A percentile compares a stretch with the other conserved stretches of the same genome.
Conservation (phyloP, 495 filamentous ascomycete species). For the Delitschia confertaspora region DNA sequence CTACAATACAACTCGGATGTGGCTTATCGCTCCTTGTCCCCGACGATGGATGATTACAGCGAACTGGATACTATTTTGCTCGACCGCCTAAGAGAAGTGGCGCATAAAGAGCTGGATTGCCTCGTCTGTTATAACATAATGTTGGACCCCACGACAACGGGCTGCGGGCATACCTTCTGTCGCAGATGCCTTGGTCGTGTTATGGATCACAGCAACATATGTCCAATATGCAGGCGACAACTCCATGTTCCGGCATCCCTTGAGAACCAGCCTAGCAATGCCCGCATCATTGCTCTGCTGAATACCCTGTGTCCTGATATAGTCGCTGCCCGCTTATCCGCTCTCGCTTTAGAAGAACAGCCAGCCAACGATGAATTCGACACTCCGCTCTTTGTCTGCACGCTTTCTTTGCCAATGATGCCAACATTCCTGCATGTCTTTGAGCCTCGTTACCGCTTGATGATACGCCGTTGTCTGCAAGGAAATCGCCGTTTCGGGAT, state of each 20-base stretch:
- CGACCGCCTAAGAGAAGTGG: slow-evolving; percentile 48
- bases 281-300: slow-evolving; percentile 50
- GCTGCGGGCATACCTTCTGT: slow-evolving; percentile 86
- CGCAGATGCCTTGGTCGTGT: slow-evolving; percentile 64
- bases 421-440: slow-evolving; percentile 85
- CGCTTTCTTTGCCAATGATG: slow-evolving; percentile 70
- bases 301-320: slow-evolving; percentile 57
- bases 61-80: slow-evolving; percentile 46
- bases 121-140: slow-evolving; percentile 78
- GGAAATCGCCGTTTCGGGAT: slow-evolving; percentile 72
- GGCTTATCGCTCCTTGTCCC: slow-evolving; percentile 40
- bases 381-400: slow-evolving; percentile 71
- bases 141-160: slow-evolving; percentile 70
- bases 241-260: slow-evolving; percentile 53
- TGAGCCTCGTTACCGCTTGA: slow-evolving; percentile 79
- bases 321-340: slow-evolving; percentile 47
- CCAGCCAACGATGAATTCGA: slow-evolving; percentile 47
- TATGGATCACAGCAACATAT: slow-evolving; percentile 64
- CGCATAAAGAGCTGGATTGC: slow-evolving; percentile 67
- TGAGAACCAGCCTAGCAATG: slow-evolving; percentile 50
- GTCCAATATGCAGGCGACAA: slow-evolving; percentile 65
- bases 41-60: slow-evolving; percentile 34
- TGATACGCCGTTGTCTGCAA: slow-evolving; percentile 73
- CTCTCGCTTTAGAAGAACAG: slow-evolving; percentile 44
- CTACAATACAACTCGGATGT: slow-evolving; percentile 48